phyloP scores from a whole-genome alignment of 768 basidiomycete species.

The Rubroboletus satanas region DNA sequence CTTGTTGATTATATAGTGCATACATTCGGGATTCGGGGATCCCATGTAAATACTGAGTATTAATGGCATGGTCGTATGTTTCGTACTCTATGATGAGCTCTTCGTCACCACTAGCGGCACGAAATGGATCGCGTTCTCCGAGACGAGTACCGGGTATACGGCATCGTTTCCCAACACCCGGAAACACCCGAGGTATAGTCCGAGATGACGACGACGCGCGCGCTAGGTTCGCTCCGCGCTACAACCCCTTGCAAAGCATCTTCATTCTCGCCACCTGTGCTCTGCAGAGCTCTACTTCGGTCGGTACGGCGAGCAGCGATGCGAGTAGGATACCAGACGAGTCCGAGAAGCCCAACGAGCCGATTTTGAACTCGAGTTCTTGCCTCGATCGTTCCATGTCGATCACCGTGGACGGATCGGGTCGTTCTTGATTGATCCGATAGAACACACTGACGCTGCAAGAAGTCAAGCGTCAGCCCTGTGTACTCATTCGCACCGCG shows the following conservation, averaged over 20 bases:
- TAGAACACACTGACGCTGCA: slow-evolving; percentile 86
- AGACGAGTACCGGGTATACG: not conserved
- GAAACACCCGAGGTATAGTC: not conserved
- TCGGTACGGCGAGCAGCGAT: slow-evolving; percentile 38
- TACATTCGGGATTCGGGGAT: not conserved
- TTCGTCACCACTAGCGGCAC: not conserved
- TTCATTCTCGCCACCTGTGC: slow-evolving; percentile 70
- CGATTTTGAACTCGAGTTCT: slow-evolving; percentile 86
- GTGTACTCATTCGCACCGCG: not conserved
- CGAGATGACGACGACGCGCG: no score
- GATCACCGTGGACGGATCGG: slow-evolving; percentile 41
- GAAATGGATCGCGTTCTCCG: no score
- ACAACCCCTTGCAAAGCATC: slow-evolving; percentile 64
- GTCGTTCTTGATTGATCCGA: slow-evolving; percentile 71
- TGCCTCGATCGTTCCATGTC: slow-evolving; percentile 62
- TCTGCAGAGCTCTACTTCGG: slow-evolving; percentile 70
- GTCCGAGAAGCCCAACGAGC: slow-evolving; percentile 84
- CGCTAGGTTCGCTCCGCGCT: not conserved
- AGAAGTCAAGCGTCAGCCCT: not conserved
- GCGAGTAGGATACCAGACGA: slow-evolving; percentile 61
- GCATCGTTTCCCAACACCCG: not conserved
- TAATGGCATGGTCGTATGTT: not conserved
- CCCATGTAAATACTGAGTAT: not conserved
- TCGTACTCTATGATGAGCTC: not conserved
- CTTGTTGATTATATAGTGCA: not conserved